These are phyloP conservation scores for Boletales sp. DNA, from an alignment of 768 basidiomycete genomes.

Conservation along the genomic window DNA sequence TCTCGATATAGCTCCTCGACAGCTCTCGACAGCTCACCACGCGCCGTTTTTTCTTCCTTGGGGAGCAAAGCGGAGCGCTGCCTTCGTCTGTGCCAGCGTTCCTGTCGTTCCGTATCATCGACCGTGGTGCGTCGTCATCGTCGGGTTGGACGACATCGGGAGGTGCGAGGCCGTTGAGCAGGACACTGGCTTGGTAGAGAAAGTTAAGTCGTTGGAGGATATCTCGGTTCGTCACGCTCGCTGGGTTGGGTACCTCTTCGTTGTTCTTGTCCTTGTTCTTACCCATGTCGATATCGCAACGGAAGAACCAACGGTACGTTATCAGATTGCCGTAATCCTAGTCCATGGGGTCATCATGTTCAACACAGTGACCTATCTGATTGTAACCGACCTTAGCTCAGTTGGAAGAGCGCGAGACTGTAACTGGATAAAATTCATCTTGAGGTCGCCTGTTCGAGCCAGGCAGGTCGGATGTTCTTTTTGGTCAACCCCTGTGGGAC, in stretches of 20 bases:
- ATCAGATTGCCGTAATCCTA: too few species aligned
- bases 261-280: conserved; percentile 60
- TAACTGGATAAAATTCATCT: conserved; percentile 35
- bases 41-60: conserved; percentile 25
- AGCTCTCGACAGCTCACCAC: conserved; percentile 44
- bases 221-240: conserved; percentile 62
- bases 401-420: conserved; percentile 51
- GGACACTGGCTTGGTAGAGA: conserved; percentile 76
- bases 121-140: not conserved
- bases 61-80: not conserved
- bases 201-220: conserved; percentile 82
- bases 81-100: not conserved
- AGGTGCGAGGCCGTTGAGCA: conserved; percentile 43
- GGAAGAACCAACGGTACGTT: not conserved
- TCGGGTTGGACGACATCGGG: not conserved
- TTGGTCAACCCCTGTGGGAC: not conserved
- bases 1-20: conserved; percentile 58
- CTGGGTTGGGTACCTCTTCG: conserved; percentile 54
- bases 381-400: conserved; percentile 31
- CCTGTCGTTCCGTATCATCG: not conserved
- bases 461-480: conserved; percentile 48
- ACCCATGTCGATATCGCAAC: conserved; percentile 44
- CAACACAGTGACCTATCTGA: too few species aligned
- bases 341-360: too few species aligned
- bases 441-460: conserved; percentile 62